Base-by-base conservation (phyloP, 2,329 filamentous ascomycete genomes). In the Pseudopithomyces chartarum region DNA sequence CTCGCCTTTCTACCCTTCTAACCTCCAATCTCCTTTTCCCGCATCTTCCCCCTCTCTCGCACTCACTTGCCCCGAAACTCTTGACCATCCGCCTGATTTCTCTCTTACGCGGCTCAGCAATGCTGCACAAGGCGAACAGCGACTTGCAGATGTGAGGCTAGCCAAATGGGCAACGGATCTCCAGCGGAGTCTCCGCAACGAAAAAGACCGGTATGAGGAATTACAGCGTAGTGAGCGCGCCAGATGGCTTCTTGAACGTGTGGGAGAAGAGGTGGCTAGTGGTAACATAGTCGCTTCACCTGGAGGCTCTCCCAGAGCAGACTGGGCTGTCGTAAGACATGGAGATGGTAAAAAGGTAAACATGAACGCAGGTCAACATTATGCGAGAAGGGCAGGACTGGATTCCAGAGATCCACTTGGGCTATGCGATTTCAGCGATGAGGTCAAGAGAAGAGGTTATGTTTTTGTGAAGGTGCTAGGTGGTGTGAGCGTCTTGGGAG, bases 111-210 rank as follows among this genome's bases (percentile, higher is more conserved):
- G 86, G 54, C 80, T 89, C 52, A 79, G 83, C 38, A 63, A 61
- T 13, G 80, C 86, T 68, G 45, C 58, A 17, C 82, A 85, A 56
- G 79, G 81, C 17, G 85, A 89, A 67, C 85, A 89, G 63, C 80
- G 79, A 6, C 76, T 87, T 40, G 85, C 86, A 12, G 86, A 89
- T 61, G 82, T 94, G n/a, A 83, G 88, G 6, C 81, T 96, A 17
- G 90, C 88, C 1, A 90, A 89, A 68, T 96, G 92, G 92, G 91
- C 92, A 0, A 84, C 87, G 7, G 90, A 95, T 65, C 80, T 96
- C 0, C 91, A 96, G 70, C 85, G 86, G 54, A 91, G 89, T 67
- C 79, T 95, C 1, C 84, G 87, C 26, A 88, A 88, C 56, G 91
- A 95, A 71, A 84, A 87, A n/a, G 84, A 85, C 26, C 80, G 86